These are phyloP conservation scores for Kwoniella sp. DNA, from an alignment of 768 basidiomycete genomes.

Conservation along the genomic window DNA sequence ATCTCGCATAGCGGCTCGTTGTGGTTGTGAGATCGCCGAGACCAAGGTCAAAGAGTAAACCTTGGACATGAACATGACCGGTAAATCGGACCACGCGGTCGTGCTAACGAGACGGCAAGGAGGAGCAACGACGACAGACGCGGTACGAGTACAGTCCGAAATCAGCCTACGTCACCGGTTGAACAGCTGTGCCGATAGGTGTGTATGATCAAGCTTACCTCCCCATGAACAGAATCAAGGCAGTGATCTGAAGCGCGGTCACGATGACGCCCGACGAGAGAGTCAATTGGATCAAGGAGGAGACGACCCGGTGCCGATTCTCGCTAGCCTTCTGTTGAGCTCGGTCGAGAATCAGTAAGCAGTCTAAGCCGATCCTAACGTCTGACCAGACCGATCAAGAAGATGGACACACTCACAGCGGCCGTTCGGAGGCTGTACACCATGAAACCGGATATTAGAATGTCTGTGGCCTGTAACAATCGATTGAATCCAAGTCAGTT, in stretches of 20 bases:
- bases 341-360: background rate
- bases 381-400: no score
- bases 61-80: conserved; percentile 38
- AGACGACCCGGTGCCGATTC: background rate
- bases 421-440: conserved; percentile 18
- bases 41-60: conserved; percentile 34
- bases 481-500: background rate
- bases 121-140: background rate
- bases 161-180: no score
- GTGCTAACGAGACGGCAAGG: conserved; percentile 11
- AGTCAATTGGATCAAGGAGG: conserved; percentile 17
- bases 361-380: no score
- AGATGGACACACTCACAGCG: no score
- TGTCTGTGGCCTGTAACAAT: conserved; percentile 22
- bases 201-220: no score
- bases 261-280: conserved; percentile 27
- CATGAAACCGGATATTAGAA: conserved; percentile 19
- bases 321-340: background rate
- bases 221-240: conserved; percentile 20
- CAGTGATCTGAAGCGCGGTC: conserved; percentile 23
- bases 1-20: background rate
- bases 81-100: conserved; percentile 33
- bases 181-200: no score
- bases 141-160: background rate
- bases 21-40: conserved; percentile 19